A percentile compares a stretch with the other conserved stretches of the same genome.
phyloP scores from a whole-genome alignment of 2,329 filamentous ascomycete species.

The Chaetothyriales sp. region DNA sequence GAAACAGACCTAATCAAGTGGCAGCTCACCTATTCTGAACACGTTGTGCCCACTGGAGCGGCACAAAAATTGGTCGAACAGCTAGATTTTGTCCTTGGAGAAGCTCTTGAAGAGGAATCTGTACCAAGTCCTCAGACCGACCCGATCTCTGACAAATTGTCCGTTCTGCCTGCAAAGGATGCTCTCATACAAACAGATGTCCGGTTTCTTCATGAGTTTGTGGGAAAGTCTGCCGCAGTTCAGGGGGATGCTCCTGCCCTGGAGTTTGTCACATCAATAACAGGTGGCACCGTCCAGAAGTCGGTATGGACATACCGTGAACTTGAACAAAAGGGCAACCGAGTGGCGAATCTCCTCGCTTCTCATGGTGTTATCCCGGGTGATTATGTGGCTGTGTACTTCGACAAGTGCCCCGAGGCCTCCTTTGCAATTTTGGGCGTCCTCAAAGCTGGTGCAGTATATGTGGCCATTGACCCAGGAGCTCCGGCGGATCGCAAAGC shows the following conservation, averaged over 20 bases:
- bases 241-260: conserved; percentile 52
- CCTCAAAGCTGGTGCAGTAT: conserved; percentile 66
- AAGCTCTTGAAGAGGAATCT: conserved; percentile 15
- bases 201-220: conserved; percentile 58
- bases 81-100: conserved; percentile 3
- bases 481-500: conserved; percentile 58
- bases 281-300: conserved; percentile 31
- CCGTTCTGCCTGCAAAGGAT: conserved; percentile 46
- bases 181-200: conserved; percentile 43
- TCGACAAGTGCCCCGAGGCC: conserved; percentile 72
- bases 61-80: conserved; percentile 46
- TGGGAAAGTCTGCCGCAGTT: conserved; percentile 46
- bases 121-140: neutral
- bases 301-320: conserved; percentile 59
- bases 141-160: conserved; percentile 30
- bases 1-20: conserved; percentile 37
- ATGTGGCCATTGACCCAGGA: conserved; percentile 62
- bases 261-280: conserved; percentile 53
- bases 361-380: conserved; percentile 37
- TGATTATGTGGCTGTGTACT: conserved; percentile 57
- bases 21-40: conserved; percentile 49
- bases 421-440: conserved; percentile 71
- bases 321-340: conserved; percentile 55
- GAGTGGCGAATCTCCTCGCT: conserved; percentile 51
- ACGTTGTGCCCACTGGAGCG: conserved; percentile 53